These are phyloP conservation scores for Moniliella sp. DNA, from an alignment of 1,284 basidiomycete genomes.

Conservation along the genomic window DNA sequence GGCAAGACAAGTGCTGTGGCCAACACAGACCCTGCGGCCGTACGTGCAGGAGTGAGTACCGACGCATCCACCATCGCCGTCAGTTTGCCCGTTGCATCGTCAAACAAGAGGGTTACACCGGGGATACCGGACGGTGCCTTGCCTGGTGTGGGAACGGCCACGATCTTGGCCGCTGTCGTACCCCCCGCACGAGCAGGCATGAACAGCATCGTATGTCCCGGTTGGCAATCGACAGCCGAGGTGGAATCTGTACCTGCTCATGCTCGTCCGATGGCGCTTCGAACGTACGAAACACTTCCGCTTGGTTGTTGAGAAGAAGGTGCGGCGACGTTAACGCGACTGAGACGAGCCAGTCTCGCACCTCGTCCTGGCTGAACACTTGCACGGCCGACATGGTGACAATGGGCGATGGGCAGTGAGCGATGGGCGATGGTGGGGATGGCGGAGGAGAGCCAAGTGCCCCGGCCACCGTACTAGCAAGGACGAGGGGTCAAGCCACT, in stretches of 20 bases:
- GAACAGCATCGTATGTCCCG: slow-evolving; percentile 33
- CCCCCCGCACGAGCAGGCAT: slow-evolving; percentile 47
- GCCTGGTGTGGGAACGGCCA: slow-evolving; percentile 43
- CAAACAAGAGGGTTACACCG: slow-evolving; percentile 52
- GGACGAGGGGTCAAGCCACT: too few species aligned
- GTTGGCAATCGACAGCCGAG: background rate
- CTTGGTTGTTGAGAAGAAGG: background rate
- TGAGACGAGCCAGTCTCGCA: too few species aligned
- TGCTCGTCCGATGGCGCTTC: too few species aligned
- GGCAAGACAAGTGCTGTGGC: slow-evolving; percentile 41
- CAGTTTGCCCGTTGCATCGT: slow-evolving; percentile 47
- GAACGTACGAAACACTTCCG: too few species aligned
- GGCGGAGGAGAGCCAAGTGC: too few species aligned
- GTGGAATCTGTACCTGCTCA: too few species aligned
- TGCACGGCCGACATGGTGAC: too few species aligned
- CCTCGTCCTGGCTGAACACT: too few species aligned
- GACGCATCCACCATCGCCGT: slow-evolving; percentile 56
- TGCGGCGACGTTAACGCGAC: too few species aligned
- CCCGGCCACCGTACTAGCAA: too few species aligned
- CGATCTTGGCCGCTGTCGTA: slow-evolving; percentile 46
- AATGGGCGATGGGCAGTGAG: too few species aligned
- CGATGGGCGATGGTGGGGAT: too few species aligned
- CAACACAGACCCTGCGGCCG: slow-evolving; percentile 46
- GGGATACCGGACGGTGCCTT: slow-evolving; percentile 46
- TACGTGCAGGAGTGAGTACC: slow-evolving; percentile 53